Conservation (phyloP, 345 rosid genomes). For the Hypericum perforatum region DNA sequence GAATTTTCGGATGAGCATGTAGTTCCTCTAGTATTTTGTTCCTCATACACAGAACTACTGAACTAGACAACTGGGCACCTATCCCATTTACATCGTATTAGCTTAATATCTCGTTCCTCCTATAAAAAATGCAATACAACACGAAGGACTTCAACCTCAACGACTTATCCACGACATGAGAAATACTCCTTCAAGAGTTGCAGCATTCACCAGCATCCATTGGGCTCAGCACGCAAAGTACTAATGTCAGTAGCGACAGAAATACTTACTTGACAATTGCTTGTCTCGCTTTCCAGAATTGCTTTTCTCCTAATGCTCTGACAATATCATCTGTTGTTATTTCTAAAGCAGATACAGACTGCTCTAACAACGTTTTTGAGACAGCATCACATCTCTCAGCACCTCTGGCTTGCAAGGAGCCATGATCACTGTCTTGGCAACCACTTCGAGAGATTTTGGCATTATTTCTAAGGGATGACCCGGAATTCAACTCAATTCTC, state of each 20-base stretch:
- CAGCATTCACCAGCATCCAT: neutral
- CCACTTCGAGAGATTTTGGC: slow-evolving; percentile 17
- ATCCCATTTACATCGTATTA: no score
- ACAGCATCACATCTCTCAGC: slow-evolving; percentile 11
- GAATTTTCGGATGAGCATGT: neutral
- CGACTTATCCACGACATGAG: no score
- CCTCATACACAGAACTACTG: no score
- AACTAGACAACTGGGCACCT: no score
- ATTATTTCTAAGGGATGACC: slow-evolving; percentile 19
- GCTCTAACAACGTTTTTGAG: slow-evolving; percentile 24
- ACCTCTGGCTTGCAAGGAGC: slow-evolving; percentile 8
- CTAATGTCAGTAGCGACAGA: neutral
- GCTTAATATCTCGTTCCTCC: no score
- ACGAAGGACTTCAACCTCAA: no score
- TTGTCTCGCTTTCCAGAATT: slow-evolving; percentile 62
- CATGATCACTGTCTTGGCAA: slow-evolving; percentile 11
- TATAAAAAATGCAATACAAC: no score
- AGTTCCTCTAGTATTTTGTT: no score
- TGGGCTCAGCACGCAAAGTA: neutral
- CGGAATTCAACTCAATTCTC: slow-evolving; percentile 28
- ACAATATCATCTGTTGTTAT: slow-evolving; percentile 52
- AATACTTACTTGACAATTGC: slow-evolving; percentile 58
- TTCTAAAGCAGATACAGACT: slow-evolving; percentile 29
- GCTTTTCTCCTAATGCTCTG: slow-evolving; percentile 53
- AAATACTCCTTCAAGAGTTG: no score